Conservation (phyloP, 352 stramenopile genomes). For the Phytophthora pseudosyringae region DNA sequence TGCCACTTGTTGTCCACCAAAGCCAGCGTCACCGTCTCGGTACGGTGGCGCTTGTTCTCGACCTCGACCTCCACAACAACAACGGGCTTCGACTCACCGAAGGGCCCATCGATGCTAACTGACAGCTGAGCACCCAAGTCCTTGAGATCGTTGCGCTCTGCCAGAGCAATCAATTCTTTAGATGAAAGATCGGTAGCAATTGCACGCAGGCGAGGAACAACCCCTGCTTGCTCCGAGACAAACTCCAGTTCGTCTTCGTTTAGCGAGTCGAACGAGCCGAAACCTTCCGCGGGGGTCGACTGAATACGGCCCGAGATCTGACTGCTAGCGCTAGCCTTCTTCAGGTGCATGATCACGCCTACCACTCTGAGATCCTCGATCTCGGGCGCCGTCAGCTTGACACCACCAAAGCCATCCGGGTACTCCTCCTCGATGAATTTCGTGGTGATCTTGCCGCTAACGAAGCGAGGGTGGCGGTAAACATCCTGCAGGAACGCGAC, state of each 20-base stretch:
- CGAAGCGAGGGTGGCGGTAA: conserved; percentile 91
- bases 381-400: conserved; percentile 67
- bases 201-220: conserved; percentile 52
- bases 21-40: conserved; percentile 42
- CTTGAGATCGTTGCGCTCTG: conserved; percentile 49
- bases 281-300: conserved; percentile 8
- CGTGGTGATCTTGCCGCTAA: conserved; percentile 95
- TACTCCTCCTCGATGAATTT: conserved; percentile 98
- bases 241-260: conserved; percentile 54
- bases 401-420: conserved; percentile 93
- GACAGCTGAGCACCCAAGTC: conserved; percentile 50
- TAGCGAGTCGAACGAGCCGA: conserved; percentile 19
- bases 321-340: conserved; percentile 41
- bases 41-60: conserved; percentile 42
- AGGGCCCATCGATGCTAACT: conserved; percentile 65
- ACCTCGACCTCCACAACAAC: conserved; percentile 61
- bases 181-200: conserved; percentile 33
- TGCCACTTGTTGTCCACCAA: conserved; percentile 57
- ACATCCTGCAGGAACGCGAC: conserved; percentile 94
- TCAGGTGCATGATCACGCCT: conserved; percentile 76
- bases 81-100: conserved; percentile 51
- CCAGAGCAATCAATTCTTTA: conserved; percentile 48
- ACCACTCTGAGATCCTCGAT: conserved; percentile 79
- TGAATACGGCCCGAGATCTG: conserved; percentile 43
- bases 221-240: conserved; percentile 32